Conservation (phyloP, 371 early-diverging fungal genomes). For the Mortierella sp. region DNA sequence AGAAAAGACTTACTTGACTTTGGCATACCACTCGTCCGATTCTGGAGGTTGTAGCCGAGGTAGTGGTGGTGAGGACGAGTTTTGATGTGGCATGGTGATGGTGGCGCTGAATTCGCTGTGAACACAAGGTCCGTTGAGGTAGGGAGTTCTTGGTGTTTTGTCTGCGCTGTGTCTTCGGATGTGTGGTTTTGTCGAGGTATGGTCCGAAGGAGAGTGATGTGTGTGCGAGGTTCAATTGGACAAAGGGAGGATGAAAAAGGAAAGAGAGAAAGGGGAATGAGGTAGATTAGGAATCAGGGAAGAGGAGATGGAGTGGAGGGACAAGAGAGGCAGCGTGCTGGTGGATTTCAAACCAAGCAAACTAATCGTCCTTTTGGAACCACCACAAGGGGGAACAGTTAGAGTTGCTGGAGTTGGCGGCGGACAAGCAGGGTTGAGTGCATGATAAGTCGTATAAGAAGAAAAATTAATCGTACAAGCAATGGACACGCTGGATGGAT, state of each 20-base stretch:
- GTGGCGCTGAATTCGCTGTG: neutral
- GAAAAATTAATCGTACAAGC: neutral
- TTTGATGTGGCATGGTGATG: conserved; percentile 32
- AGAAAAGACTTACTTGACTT: conserved; percentile 34
- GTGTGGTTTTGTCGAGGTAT: neutral
- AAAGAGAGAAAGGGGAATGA: neutral
- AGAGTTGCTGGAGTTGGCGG: neutral
- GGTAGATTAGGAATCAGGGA: neutral
- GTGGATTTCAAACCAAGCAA: conserved; percentile 2
- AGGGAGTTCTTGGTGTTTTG: neutral
- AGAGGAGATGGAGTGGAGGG: neutral
- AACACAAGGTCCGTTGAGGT: neutral
- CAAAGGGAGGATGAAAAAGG: neutral
- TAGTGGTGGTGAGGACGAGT: conserved; percentile 25
- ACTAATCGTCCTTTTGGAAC: neutral
- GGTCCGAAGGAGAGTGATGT: neutral
- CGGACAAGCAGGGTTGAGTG: neutral
- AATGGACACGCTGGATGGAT: neutral
- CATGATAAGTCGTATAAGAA: neutral
- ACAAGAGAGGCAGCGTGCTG: neutral
- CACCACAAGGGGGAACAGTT: neutral
- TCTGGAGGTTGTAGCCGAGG: conserved; percentile 36
- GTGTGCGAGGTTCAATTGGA: neutral
- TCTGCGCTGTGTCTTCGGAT: neutral
- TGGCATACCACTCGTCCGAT: conserved; percentile 35